phyloP scores from a whole-genome alignment of 176 grass and related monocot genomes.

The Lolium multiflorum region DNA sequence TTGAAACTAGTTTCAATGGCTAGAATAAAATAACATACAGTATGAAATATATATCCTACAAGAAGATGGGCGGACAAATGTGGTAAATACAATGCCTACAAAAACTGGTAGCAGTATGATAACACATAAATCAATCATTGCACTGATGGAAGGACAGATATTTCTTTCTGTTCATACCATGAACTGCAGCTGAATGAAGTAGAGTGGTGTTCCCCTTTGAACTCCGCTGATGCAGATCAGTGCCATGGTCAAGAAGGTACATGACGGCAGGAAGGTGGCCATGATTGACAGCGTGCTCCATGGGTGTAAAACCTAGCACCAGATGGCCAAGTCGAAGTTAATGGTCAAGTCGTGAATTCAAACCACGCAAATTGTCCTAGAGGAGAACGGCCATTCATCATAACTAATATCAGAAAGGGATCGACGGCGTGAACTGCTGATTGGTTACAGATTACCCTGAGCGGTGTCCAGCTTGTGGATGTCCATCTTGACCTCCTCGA shows the following conservation, averaged over 20 bases:
- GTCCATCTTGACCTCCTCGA: conserved; percentile 35
- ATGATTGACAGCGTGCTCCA: background rate
- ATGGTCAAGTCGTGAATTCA: background rate
- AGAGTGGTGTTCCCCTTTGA: background rate
- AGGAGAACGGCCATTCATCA: background rate
- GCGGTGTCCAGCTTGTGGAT: conserved; percentile 20
- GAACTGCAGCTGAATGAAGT: conserved; percentile 26
- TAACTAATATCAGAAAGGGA: background rate
- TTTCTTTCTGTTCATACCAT: background rate
- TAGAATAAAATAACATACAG: background rate
- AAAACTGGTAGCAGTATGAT: background rate
- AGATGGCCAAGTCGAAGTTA: background rate
- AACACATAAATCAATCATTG: background rate
- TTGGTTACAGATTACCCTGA: background rate
- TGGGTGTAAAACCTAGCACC: conserved; percentile 17
- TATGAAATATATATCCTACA: background rate
- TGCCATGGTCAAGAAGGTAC: conserved; percentile 39
- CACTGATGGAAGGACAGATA: background rate
- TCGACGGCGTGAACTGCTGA: background rate
- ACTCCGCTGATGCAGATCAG: conserved; percentile 10
- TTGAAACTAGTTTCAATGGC: background rate
- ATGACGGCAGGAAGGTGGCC: conserved; percentile 42
- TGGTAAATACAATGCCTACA: background rate
- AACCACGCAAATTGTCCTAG: background rate
- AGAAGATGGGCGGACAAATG: background rate